Percentiles rank a stretch among this genome's conserved stretches.
phyloP scores from a whole-genome alignment of 306 rosid species.

The Purshia tridentata region DNA sequence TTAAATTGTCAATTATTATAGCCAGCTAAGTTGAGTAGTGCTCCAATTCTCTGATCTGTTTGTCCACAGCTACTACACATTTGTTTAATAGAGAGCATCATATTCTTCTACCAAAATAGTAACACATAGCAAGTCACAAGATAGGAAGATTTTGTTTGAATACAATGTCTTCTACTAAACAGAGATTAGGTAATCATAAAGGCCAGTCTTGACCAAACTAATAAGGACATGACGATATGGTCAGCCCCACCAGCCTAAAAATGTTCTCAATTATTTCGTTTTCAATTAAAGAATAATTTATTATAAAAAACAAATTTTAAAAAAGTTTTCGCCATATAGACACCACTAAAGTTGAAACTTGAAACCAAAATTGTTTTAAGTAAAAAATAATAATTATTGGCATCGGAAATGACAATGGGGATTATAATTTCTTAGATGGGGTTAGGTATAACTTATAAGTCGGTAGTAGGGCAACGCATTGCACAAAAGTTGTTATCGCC shows the following conservation, averaged over 20 bases:
- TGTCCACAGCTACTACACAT: not conserved
- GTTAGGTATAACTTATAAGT: too few relatives aligned
- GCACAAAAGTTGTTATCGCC: too few relatives aligned
- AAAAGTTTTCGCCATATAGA: too few relatives aligned
- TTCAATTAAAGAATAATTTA: not conserved
- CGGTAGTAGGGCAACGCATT: too few relatives aligned
- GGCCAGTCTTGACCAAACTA: not conserved
- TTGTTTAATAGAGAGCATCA: not conserved
- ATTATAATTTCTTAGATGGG: too few relatives aligned
- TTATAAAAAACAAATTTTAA: too few relatives aligned
- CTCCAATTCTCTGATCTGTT: not conserved
- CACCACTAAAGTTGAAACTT: too few relatives aligned
- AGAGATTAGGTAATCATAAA: not conserved
- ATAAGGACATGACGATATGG: not conserved
- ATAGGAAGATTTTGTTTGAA: not conserved
- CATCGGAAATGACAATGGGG: too few relatives aligned
- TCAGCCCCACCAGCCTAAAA: not conserved
- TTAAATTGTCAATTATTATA: not conserved
- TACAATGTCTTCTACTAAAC: not conserved
- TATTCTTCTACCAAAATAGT: too few relatives aligned
- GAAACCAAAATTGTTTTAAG: too few relatives aligned
- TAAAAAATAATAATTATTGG: too few relatives aligned
- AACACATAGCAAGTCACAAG: not conserved
- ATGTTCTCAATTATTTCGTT: not conserved
- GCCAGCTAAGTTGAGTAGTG: not conserved